Conservation (phyloP, 768 basidiomycete species). For the Suillus alpinus region DNA sequence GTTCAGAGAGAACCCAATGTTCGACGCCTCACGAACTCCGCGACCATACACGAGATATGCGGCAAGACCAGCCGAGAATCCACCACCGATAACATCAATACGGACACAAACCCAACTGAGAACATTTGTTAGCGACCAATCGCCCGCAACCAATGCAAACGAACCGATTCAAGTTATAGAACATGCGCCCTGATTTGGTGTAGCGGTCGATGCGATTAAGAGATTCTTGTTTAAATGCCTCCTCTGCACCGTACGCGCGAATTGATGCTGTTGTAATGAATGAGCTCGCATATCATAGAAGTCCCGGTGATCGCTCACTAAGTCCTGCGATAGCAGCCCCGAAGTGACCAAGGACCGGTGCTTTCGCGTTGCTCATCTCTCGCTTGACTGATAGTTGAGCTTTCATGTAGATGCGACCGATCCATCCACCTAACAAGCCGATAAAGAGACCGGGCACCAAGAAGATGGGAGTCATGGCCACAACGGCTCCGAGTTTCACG, state of each 20-base stretch:
- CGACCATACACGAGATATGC: constrained; percentile 48
- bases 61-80: constrained; percentile 49
- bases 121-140: neutral
- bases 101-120: constrained; percentile 46
- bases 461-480: constrained; percentile 38
- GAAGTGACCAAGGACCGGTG: constrained; percentile 50
- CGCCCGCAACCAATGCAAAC: neutral
- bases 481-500: constrained; percentile 35
- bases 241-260: constrained; percentile 54
- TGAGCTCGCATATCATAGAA: neutral
- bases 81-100: constrained; percentile 56
- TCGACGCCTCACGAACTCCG: constrained; percentile 38
- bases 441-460: constrained; percentile 36
- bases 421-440: constrained; percentile 36
- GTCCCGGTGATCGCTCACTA: constrained; percentile 22
- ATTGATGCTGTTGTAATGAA: constrained; percentile 36
- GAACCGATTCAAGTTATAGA: constrained; percentile 49
- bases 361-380: constrained; percentile 49
- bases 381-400: constrained; percentile 57
- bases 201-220: constrained; percentile 47
- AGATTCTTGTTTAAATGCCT: constrained; percentile 40
- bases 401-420: constrained; percentile 51
- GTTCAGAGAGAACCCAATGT: constrained; percentile 37
- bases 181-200: constrained; percentile 36
- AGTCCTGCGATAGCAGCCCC: constrained; percentile 50